Percentiles rank a stretch among this genome's conserved stretches.
Evolutionary conservation across 1,284 basidiomycete species (phyloP).

Genomic region (Malassezia obtusa): DNA sequence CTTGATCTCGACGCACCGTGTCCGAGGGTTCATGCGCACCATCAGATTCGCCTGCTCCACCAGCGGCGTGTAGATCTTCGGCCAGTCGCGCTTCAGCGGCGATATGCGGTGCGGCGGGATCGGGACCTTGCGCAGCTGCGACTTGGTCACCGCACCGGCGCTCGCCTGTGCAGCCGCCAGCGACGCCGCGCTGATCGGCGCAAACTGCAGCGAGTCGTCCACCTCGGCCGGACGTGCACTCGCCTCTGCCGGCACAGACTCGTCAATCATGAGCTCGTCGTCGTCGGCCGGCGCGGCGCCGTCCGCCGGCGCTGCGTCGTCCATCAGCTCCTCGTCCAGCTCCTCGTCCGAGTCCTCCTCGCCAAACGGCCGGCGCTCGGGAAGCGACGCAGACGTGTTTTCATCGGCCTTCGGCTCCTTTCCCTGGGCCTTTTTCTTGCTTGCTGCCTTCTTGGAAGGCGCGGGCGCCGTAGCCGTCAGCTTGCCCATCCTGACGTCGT

Average conservation of each 20-base stretch:
- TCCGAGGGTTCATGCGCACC: slow-evolving; percentile 88
- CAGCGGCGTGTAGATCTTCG: slow-evolving; percentile 88
- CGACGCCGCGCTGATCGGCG: slow-evolving; percentile 11
- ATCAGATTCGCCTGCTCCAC: slow-evolving; percentile 89
- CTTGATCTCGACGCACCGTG: slow-evolving; percentile 83
- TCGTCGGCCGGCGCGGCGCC: slow-evolving; percentile 7
- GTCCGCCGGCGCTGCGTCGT: neutral
- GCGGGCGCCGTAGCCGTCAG: neutral
- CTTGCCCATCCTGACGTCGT: slow-evolving; percentile 1
- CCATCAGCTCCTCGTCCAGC: slow-evolving; percentile 1
- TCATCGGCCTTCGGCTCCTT: slow-evolving; percentile 1
- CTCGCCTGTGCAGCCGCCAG: slow-evolving; percentile 1
- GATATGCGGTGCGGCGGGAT: slow-evolving; percentile 96
- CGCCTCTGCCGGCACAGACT: neutral
- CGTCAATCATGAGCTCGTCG: slow-evolving; percentile 14
- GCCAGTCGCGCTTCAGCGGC: slow-evolving; percentile 92
- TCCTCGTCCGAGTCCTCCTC: slow-evolving; percentile 15
- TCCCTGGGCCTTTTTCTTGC: neutral
- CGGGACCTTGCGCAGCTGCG: slow-evolving; percentile 54
- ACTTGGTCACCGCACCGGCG: slow-evolving; percentile 3
- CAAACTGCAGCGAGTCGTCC: slow-evolving; percentile 8
- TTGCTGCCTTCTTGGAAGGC: neutral
- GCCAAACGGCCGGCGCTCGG: slow-evolving; percentile 11
- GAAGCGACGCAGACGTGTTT: neutral
- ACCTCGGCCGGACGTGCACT: neutral